phyloP scores from a whole-genome alignment of 163 green algal species.

The Prototheca wickerhamii region DNA sequence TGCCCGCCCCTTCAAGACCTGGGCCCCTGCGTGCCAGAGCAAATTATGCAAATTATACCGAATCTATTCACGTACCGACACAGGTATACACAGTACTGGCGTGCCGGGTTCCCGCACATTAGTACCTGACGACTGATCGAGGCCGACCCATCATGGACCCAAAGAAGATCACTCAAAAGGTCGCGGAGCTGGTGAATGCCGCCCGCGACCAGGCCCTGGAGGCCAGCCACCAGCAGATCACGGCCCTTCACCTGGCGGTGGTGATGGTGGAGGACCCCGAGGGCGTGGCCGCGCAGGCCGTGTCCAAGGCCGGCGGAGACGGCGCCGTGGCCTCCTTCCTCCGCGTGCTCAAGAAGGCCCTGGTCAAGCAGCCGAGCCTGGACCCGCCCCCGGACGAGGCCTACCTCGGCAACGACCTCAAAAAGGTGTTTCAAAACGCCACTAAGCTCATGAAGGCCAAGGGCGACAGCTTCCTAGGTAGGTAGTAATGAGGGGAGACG shows the following conservation, averaged over 20 bases:
- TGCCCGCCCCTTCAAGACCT: background rate
- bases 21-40: no score
- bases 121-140: no score
- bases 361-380: conserved; percentile 57
- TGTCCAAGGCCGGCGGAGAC: conserved; percentile 29
- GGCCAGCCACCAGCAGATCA: conserved; percentile 45
- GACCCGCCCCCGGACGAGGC: conserved; percentile 50
- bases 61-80: no score
- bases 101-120: no score
- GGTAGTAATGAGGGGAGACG: background rate
- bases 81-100: no score
- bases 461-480: conserved; percentile 57
- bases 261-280: conserved; percentile 63
- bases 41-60: no score
- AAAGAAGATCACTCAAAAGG: conserved; percentile 32
- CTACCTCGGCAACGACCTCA: conserved; percentile 28
- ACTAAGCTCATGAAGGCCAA: conserved; percentile 59
- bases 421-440: conserved; percentile 30
- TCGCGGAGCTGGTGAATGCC: conserved; percentile 23
- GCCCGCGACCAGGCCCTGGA: conserved; percentile 57
- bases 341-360: conserved; percentile 45
- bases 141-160: conserved; percentile 26
- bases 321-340: conserved; percentile 37
- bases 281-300: conserved; percentile 35
- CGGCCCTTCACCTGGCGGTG: conserved; percentile 56